phyloP scores from a whole-genome alignment of 2,329 filamentous ascomycete genomes.

The Arachnomyces sp. region DNA sequence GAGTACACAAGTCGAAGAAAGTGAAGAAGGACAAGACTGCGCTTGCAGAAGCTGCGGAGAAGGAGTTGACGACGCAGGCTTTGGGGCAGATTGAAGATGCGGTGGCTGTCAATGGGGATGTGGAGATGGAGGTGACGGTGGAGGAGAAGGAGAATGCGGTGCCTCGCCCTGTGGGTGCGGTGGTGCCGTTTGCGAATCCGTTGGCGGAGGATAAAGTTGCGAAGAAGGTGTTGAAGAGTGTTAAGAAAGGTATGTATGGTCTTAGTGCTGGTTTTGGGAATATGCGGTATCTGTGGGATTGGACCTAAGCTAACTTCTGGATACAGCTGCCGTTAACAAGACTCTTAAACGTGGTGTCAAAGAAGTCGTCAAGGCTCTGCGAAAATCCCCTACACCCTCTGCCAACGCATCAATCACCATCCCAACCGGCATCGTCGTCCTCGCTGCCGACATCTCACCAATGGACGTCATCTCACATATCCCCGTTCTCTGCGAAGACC shows the following conservation, averaged over 20 bases:
- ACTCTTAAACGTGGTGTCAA: slow-evolving; percentile 96
- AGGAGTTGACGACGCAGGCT: slow-evolving; percentile 30
- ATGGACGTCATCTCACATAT: slow-evolving; percentile 99
- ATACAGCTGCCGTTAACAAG: slow-evolving; percentile 82
- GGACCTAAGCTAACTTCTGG: neutral
- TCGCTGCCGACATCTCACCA: slow-evolving; percentile 94
- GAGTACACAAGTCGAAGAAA: slow-evolving; percentile 39
- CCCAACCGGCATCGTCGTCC: slow-evolving; percentile 70
- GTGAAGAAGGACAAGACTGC: slow-evolving; percentile 35
- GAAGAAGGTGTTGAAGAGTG: slow-evolving; percentile 44
- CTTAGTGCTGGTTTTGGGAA: neutral
- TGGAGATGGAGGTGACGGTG: slow-evolving; percentile 16
- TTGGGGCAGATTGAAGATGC: slow-evolving; percentile 26
- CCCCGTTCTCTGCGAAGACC: slow-evolving; percentile 94
- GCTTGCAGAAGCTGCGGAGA: slow-evolving; percentile 32
- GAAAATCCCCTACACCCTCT: slow-evolving; percentile 72
- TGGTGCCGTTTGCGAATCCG: slow-evolving; percentile 44
- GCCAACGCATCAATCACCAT: slow-evolving; percentile 53
- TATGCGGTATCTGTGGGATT: no score
- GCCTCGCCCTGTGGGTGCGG: slow-evolving; percentile 33
- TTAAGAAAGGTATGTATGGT: slow-evolving; percentile 46
- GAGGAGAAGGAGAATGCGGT: slow-evolving; percentile 15
- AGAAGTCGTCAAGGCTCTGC: slow-evolving; percentile 95
- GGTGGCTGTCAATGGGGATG: slow-evolving; percentile 17
- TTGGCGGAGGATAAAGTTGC: slow-evolving; percentile 43